Evolutionary conservation across 2,329 filamentous ascomycete species (phyloP).

Genomic region (Xylariaceae sp.): DNA sequence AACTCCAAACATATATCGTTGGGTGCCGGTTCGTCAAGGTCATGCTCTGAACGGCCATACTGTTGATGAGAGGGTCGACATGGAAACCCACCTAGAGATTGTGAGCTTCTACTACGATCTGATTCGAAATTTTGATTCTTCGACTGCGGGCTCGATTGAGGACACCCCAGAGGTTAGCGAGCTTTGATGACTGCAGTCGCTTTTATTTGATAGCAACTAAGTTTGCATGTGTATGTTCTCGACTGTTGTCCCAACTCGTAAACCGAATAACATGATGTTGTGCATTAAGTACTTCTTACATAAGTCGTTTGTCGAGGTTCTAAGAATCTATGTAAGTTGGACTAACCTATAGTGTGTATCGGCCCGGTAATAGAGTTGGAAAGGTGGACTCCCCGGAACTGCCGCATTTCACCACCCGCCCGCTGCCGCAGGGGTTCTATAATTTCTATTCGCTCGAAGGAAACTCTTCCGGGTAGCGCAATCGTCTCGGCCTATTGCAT

Average conservation of each 20-base stretch:
- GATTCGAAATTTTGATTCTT: slow-evolving; percentile 45
- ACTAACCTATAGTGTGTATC: too few relatives aligned
- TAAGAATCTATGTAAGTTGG: too few relatives aligned
- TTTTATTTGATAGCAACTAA: background rate
- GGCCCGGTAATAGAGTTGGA: too few relatives aligned
- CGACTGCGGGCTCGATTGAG: slow-evolving; percentile 25
- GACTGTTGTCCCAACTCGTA: too few relatives aligned
- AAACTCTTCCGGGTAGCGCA: slow-evolving; percentile 8
- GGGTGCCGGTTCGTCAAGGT: slow-evolving; percentile 44
- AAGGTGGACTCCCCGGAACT: background rate
- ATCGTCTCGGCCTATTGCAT: background rate
- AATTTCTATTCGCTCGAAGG: slow-evolving; percentile 6
- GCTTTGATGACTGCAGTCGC: slow-evolving; percentile 20
- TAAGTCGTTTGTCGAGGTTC: too few relatives aligned
- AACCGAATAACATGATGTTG: background rate
- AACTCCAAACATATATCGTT: slow-evolving; percentile 47
- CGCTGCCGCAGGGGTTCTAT: slow-evolving; percentile 1
- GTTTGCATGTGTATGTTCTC: too few relatives aligned
- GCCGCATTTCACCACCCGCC: slow-evolving; percentile 19
- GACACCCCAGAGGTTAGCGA: slow-evolving; percentile 26
- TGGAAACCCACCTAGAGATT: slow-evolving; percentile 47
- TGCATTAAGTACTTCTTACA: too few relatives aligned
- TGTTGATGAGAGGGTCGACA: slow-evolving; percentile 47
- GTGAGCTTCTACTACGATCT: slow-evolving; percentile 48
- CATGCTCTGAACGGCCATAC: slow-evolving; percentile 44